Evolutionary conservation across 495 filamentous ascomycete species (phyloP), one percentile per base, ranked within the genome.

Genomic region (Annulohypoxylon maeteangense): DNA sequence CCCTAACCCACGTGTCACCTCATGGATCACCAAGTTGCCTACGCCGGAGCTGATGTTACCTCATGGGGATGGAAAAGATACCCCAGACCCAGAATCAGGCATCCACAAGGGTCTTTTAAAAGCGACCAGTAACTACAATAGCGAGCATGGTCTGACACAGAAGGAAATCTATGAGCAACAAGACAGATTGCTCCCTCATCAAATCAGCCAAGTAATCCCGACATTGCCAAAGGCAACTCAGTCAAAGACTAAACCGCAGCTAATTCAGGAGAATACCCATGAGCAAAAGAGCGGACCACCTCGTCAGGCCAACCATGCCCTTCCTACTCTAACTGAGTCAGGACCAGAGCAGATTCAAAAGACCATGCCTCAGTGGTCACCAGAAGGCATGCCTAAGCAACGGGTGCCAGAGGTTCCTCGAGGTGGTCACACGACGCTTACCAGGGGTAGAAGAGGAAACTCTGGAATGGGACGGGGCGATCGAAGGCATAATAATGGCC

Each of bases 1-100:
- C 22, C 18, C 10, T 7, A 59, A 62, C 22, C 20, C 54, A 11
- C 38, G 64, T 12, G 63, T 77, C n/a, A 53, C 48, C 27, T 76
- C 66, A 34, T 68, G 62, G 54, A 60, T 71, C 36, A 65, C 63
- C 12, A 23, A 63, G 58, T 62, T 72, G 27, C 75, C 78, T 3
- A 50, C 67, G 1, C 72, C 76, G 23, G 70, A 75, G 16, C 32
- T 50, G 25, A 45, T 69, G 12, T 48, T 61, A 51, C 22, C 50
- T 20, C 32, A 47, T 14, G 32, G 53, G 0, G 32, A 56, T 14
- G 11, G 6, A 4, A 59, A 45, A 18, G 10, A 54, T 18, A 20
- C 1, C n/a, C 6, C 29, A 8, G 29, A 29, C 12, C 22, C 12
- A 0, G 47, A 29, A 2, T 51, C 47, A 4, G 12, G 47, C 23